Base-by-base conservation (phyloP, 306 rosid genomes). In the Glycine latifolia region DNA sequence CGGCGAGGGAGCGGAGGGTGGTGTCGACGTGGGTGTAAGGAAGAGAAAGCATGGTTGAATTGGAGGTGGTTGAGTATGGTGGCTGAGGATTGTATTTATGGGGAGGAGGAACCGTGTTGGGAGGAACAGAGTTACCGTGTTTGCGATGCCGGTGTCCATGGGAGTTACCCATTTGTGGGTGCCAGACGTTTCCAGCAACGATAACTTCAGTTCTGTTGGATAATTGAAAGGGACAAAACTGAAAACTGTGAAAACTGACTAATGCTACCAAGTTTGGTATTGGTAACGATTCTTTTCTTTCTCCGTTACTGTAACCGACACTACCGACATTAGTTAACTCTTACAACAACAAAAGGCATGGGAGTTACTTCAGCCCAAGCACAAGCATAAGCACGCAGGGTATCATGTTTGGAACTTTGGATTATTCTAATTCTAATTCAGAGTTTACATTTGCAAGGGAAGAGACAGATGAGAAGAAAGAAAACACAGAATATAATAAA, bases 21-120 rank as follows among this genome's bases (percentile, higher is more conserved):
- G 89, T 67, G 82, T 95, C 98, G 74, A 89, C 91, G 47, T 71
- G 90, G 52, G 88, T 48, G 59, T 95, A 95, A 61, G 98, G 99
- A 47, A 92, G 85, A 77, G 89, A 44, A 4, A 66, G 53, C 89
- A 87, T 86, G 7, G 31, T 26, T 1, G 31, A 26, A 26, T 26
- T 54, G 59, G 63, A 56, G 37, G 8, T 74, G 69, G 79, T 53
- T 43, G 80, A 85, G 15, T 13, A n/a, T 16, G 74, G 53, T 41
- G 66, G 74, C 3, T 60, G 52, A 13, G 59, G 55, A 6, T 41
- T 67, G 13, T 78, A 85, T 88, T 68, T 89, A 89, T 66, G 71
- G 78, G 73, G 49, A 1, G 88, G 76, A 73, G 62, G 17, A 76
- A 55, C 52, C 31, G 31, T 26, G 31, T 26, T 26, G 31, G 67